Evolutionary conservation across 2,329 filamentous ascomycete genomes (phyloP).

Genomic region (Berkeleyomyces rouxiae): DNA sequence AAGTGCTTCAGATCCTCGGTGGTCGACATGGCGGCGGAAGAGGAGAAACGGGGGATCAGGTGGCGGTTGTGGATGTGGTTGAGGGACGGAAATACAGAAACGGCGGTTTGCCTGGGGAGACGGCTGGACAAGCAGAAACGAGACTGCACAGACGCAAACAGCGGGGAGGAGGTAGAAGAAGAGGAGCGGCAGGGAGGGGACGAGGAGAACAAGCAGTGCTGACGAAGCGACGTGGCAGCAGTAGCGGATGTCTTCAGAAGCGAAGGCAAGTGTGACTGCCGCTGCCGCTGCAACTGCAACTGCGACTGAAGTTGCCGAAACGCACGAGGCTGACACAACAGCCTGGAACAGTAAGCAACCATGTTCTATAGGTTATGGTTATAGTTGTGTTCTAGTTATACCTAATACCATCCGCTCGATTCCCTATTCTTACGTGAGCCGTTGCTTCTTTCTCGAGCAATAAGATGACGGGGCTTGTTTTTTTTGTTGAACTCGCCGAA

Average conservation of each 20-base stretch:
- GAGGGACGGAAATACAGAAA: neutral
- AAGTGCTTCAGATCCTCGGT: constrained; percentile 54
- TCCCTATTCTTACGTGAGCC: neutral
- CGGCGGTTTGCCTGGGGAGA: neutral
- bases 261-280: neutral
- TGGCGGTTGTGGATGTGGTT: neutral
- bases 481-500: neutral
- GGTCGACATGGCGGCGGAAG: constrained; percentile 32
- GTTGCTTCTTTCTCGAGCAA: neutral
- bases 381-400: neutral
- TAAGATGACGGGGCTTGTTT: neutral
- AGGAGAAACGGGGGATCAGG: constrained; percentile 10
- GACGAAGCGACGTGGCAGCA: neutral
- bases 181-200: neutral
- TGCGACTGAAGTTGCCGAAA: constrained; percentile 7
- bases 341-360: constrained; percentile 5
- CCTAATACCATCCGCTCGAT: neutral
- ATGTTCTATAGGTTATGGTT: neutral
- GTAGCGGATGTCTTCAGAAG: constrained; percentile 7
- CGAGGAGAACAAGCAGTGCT: constrained; percentile 1
- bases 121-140: neutral
- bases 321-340: constrained; percentile 11
- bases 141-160: neutral
- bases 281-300: constrained; percentile 4
- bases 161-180: neutral